Percentiles rank a stretch among this genome's conserved stretches.
phyloP scores from a whole-genome alignment of 2,329 filamentous ascomycete genomes.

The Cladophialophora bantiana region DNA sequence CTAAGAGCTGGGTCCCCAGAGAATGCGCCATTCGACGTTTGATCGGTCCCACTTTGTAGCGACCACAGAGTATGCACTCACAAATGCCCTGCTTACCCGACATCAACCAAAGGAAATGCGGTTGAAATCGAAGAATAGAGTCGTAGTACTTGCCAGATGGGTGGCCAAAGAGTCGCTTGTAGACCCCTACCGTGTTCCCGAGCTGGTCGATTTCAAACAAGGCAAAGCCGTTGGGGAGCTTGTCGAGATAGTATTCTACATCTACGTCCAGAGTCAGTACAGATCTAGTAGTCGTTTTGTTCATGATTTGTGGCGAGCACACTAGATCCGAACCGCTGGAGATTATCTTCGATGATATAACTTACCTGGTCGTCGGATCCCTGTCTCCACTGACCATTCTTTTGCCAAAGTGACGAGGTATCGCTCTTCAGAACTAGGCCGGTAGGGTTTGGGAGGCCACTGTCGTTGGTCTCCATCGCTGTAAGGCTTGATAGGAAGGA shows the following conservation, averaged over 20 bases:
- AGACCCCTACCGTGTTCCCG: constrained; percentile 48
- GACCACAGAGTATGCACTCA: constrained; percentile 57
- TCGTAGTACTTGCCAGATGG: constrained; percentile 59
- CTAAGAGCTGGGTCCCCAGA: not conserved
- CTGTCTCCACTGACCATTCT: constrained; percentile 56
- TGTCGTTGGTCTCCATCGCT: constrained; percentile 49
- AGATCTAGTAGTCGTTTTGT: not conserved
- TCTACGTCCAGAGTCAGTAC: constrained; percentile 42
- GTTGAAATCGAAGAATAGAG: constrained; percentile 62
- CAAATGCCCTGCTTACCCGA: constrained; percentile 55
- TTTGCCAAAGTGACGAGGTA: constrained; percentile 58
- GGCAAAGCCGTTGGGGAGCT: constrained; percentile 62
- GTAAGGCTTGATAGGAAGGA: constrained; percentile 35
- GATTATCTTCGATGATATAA: not conserved
- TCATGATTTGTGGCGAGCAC: not conserved
- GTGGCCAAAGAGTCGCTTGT: constrained; percentile 66
- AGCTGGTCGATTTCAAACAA: constrained; percentile 59
- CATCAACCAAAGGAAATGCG: constrained; percentile 66
- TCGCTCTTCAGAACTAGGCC: constrained; percentile 48
- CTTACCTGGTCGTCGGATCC: constrained; percentile 32
- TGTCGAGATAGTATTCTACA: constrained; percentile 59
- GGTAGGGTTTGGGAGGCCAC: constrained; percentile 49
- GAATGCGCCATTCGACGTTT: constrained; percentile 30
- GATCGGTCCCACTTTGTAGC: constrained; percentile 25
- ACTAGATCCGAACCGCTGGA: not conserved